phyloP scores from a whole-genome alignment of 2,329 filamentous ascomycete species.

The Calonectria multiphialidica region DNA sequence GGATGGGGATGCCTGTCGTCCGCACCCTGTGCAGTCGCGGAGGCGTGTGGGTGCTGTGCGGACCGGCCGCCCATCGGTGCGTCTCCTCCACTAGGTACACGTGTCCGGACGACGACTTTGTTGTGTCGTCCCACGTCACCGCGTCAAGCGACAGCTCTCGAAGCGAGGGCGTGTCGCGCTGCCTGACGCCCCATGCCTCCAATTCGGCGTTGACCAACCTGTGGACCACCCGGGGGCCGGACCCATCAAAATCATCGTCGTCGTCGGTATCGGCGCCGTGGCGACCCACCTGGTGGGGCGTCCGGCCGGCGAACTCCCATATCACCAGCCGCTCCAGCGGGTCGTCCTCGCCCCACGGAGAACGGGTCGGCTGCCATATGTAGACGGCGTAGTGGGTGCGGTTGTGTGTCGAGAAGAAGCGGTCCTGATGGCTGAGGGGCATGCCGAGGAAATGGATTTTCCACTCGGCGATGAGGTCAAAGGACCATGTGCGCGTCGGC shows the following conservation, averaged over 20 bases:
- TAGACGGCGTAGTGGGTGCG: slow-evolving; percentile 71
- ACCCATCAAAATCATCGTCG: neutral
- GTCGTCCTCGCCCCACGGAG: slow-evolving; percentile 65
- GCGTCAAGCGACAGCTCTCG: slow-evolving; percentile 63
- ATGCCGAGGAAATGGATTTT: slow-evolving; percentile 49
- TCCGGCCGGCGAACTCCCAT: slow-evolving; percentile 68
- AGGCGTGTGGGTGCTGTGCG: slow-evolving; percentile 54
- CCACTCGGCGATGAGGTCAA: slow-evolving; percentile 69
- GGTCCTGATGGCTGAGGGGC: slow-evolving; percentile 65
- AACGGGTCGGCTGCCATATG: slow-evolving; percentile 70
- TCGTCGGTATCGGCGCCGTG: slow-evolving; percentile 44
- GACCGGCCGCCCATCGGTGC: slow-evolving; percentile 62
- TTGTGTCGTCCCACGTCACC: slow-evolving; percentile 49
- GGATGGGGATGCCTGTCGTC: slow-evolving; percentile 66
- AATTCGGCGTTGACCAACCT: slow-evolving; percentile 63
- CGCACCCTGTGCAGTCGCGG: slow-evolving; percentile 60
- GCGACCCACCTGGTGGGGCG: slow-evolving; percentile 30
- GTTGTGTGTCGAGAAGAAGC: slow-evolving; percentile 73
- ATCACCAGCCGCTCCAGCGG: slow-evolving; percentile 69
- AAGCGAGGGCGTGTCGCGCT: slow-evolving; percentile 63
- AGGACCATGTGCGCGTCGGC: slow-evolving; percentile 48
- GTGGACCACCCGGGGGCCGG: slow-evolving; percentile 46
- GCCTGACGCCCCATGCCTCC: slow-evolving; percentile 64
- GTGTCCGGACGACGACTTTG: slow-evolving; percentile 44
- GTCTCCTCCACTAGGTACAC: slow-evolving; percentile 70